Evolutionary conservation across 306 rosid genomes (phyloP).

Genomic region (Sindora glabra): DNA sequence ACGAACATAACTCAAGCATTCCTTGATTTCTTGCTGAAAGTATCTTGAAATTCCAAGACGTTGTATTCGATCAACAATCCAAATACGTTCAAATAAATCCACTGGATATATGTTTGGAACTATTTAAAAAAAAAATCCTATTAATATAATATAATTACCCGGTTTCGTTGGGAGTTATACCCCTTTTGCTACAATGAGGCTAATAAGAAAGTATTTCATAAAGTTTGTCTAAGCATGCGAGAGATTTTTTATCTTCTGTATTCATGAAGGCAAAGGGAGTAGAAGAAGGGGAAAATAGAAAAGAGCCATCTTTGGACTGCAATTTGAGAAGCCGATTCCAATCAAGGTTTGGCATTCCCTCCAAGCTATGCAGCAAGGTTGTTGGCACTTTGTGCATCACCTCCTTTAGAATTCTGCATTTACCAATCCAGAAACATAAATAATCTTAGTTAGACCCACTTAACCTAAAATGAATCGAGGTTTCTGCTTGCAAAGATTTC

Average conservation of each 20-base stretch:
- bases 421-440: neutral
- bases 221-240: slow-evolving; percentile 29
- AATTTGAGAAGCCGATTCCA: slow-evolving; percentile 54
- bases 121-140: no score
- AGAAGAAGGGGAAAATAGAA: slow-evolving; percentile 50
- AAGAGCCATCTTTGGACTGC: slow-evolving; percentile 52
- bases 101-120: no score
- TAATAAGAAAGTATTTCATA: no score
- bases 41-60: no score
- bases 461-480: no score
- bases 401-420: slow-evolving; percentile 49
- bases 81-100: no score
- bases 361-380: slow-evolving; percentile 51
- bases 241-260: slow-evolving; percentile 36
- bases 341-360: slow-evolving; percentile 46
- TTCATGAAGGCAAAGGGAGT: slow-evolving; percentile 52
- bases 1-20: slow-evolving; percentile 29
- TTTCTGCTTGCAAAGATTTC: slow-evolving; percentile 33
- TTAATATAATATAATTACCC: no score
- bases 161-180: no score
- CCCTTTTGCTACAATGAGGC: no score
- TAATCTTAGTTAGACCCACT: slow-evolving; percentile 25
- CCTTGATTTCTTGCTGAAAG: slow-evolving; percentile 31
- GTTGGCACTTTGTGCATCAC: slow-evolving; percentile 49
- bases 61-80: no score